phyloP scores from a whole-genome alignment of 2,329 filamentous ascomycete species.

The Sporothrix dimorphospora region DNA sequence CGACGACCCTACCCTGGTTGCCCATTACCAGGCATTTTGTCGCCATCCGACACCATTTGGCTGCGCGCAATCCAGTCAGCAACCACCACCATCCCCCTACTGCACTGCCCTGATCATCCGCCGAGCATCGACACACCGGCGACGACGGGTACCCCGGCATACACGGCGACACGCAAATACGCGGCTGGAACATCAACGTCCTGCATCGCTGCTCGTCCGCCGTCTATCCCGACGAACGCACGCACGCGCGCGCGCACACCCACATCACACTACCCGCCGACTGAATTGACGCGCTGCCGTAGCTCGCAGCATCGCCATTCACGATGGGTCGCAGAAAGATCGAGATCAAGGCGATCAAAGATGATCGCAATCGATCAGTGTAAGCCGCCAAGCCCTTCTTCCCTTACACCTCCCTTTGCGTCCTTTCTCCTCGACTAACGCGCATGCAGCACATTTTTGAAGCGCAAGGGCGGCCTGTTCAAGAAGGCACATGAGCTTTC shows the following conservation, averaged over 20 bases:
- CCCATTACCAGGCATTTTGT: slow-evolving; percentile 11
- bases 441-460: slow-evolving; percentile 84
- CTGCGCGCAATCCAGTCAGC: slow-evolving; percentile 15
- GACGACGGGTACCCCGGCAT: slow-evolving; percentile 17
- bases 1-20: not conserved
- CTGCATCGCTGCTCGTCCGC: not conserved
- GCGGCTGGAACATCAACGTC: not conserved
- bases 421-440: not conserved
- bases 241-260: not conserved
- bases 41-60: not conserved
- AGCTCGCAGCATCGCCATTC: slow-evolving; percentile 30
- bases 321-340: slow-evolving; percentile 98
- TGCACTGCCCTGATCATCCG: not conserved
- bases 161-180: not conserved
- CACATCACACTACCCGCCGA: not conserved
- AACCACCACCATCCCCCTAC: not conserved
- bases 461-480: slow-evolving; percentile 97
- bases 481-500: slow-evolving; percentile 99
- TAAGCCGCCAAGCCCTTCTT: slow-evolving; percentile 55
- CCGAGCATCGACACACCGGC: not conserved
- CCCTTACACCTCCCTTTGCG: not conserved
- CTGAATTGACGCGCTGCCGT: slow-evolving; percentile 19
- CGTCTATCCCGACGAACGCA: slow-evolving; percentile 1
- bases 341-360: slow-evolving; percentile 99
- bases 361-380: slow-evolving; percentile 97